Conservation (phyloP, 805 yeast genomes). For the Myxozyma mucilagina region DNA sequence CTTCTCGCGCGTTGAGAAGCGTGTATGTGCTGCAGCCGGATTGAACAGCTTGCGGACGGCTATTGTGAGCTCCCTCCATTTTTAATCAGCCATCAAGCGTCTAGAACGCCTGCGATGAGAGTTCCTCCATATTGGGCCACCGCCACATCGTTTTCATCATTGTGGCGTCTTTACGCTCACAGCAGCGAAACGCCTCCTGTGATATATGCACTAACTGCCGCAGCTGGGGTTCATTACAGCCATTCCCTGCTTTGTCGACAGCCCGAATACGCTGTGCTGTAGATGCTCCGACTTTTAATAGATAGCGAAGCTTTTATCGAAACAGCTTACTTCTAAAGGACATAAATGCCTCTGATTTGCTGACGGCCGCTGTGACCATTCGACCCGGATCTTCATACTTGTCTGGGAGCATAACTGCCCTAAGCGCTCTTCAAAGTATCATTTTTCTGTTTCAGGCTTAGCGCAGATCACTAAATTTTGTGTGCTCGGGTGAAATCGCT, state of each 20-base stretch:
- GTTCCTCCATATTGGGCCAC: background rate
- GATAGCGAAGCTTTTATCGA: background rate
- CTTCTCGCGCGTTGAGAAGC: background rate
- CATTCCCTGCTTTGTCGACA: background rate
- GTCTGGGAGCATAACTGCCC: background rate
- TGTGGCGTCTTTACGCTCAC: background rate
- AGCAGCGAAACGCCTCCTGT: background rate
- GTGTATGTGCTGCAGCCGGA: background rate
- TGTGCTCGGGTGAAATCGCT: slow-evolving; percentile 7
- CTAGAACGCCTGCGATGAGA: slow-evolving; percentile 4
- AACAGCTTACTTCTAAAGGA: background rate
- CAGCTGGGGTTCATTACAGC: background rate
- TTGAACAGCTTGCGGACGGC: background rate
- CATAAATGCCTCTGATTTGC: background rate
- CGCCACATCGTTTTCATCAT: background rate
- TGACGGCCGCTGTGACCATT: background rate
- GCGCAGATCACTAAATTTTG: background rate
- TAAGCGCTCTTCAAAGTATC: background rate
- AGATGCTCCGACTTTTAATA: background rate
- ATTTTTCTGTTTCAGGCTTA: background rate
- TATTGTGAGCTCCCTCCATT: background rate
- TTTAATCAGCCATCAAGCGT: background rate
- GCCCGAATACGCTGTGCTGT: background rate
- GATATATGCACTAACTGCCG: background rate
- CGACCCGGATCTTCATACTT: background rate